Base-by-base conservation (phyloP, 805 yeast genomes). In the Candida awuae region DNA sequence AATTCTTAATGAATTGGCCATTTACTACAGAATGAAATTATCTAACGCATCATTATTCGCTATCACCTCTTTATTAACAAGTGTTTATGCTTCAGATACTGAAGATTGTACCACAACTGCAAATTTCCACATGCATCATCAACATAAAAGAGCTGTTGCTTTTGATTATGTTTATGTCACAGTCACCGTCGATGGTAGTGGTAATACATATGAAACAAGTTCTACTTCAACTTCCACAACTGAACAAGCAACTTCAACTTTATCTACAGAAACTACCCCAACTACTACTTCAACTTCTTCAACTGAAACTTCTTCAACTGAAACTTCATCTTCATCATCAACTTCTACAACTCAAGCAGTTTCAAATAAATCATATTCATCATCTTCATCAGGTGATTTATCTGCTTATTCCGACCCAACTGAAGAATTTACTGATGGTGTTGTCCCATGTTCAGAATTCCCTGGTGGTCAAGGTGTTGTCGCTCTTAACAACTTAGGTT, bases 401-500 rank as follows among this genome's bases (percentile, higher is more conserved):
- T 39, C 65, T 28, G 62, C 70, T 44, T 84, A 66, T 66, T 50
- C 65, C 9, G 67, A 60, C 51, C 92, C 95, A 53, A 47, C 70
- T 41, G 65, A 59, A 32, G 63, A 65, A 36, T 90, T 92, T 64
- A 63, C 67, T 55, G 95, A 86, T 57, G 95, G 95, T 58, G 68
- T 63, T 29, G 56, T 76, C 54, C 61, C 69, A 44, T 86, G 95
- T 70, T 60, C 70, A 43, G 59, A 66, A 39, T 81, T 86, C 73
- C 94, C 90, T 58, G 57, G 75, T 36, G 94, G 92, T 46, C 73
- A 83, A 55, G 95, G 95, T 71, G 94, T 86, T 44, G 67, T 86
- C 54, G 62, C 84, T 22, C 66, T 84, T 33, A 80, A 79, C 66
- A 70, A 71, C 70, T 70, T 80, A 35, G 84, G 80, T 29, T 75